Base-by-base conservation (phyloP, 495 filamentous ascomycete genomes). In the Mytilinidion resinicola region DNA sequence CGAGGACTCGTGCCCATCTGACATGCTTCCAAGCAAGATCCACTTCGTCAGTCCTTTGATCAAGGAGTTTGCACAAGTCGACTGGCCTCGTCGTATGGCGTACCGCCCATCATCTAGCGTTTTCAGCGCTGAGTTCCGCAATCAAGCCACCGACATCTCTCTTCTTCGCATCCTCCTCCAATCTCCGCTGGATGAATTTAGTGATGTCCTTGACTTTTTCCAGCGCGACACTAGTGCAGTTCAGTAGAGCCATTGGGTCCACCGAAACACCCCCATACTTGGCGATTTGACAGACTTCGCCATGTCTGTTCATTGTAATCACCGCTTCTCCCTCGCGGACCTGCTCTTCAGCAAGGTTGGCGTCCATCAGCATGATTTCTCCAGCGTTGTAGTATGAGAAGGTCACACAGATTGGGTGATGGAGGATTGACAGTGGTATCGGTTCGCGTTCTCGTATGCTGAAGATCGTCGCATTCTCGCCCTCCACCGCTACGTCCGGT, bases 261-360 rank as follows among this genome's bases (percentile, higher is more conserved):
- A 95, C 80, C 11, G 90, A 81, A 15, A 80, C 79, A 7, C 93
- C 93, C 0, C 90, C 89, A 43, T 88, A 80, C 73, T 97, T 98
- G 30, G 89, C 85, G 57, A 96, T 79, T 74, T 91, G 88, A 67
- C 91, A 96, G 19, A 96, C 81, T 73, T 97, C 93, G 1, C 95
- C 93, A 63, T 89, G 84, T 55, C 83, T 80, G 71, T 97, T 97
- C 69, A 96, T 76, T 11, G 85, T 89, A 52, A 98, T 81, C 1
- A 95, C 86, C 44, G 92, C 78, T 67, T 90, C 88, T 15, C 87
- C 91, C 38, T 91, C 86, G 2, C 89, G 80, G 34, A 91, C 78
- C 69, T 92, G 88, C 74, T 97, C 92, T 70, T 98, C 93, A 57
- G 86, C 75, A 62, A 85, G 76, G 17, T 80, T 90, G 4, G 91